Percentiles rank a stretch among this genome's conserved stretches.
These are phyloP conservation scores for Singerocomus inundabilis DNA, from an alignment of 1,284 basidiomycete species.

Conservation along the genomic window DNA sequence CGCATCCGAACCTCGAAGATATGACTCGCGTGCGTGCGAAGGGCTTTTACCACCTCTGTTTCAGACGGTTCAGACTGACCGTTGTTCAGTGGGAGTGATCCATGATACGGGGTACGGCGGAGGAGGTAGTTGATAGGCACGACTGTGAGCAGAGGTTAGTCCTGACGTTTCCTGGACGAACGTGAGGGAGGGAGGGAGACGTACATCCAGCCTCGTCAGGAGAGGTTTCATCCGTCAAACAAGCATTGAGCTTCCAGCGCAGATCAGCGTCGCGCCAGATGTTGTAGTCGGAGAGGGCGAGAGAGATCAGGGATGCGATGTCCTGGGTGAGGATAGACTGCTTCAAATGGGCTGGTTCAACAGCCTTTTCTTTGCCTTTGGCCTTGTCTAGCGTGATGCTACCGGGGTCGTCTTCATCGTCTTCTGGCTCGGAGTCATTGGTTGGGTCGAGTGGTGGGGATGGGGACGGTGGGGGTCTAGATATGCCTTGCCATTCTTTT, in stretches of 20 bases:
- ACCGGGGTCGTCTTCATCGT: conserved; percentile 1
- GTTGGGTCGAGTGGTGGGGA: conserved; percentile 3
- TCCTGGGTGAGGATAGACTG: conserved; percentile 39
- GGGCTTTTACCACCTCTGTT: conserved; percentile 49
- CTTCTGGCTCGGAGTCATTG: conserved; percentile 11
- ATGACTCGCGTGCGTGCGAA: conserved; percentile 45
- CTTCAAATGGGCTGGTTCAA: conserved; percentile 9
- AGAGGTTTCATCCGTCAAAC: conserved; percentile 9
- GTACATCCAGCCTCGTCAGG: conserved; percentile 47
- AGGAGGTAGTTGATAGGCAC: conserved; percentile 56
- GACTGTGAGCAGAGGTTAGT: conserved; percentile 38
- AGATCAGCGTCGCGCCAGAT: conserved; percentile 59
- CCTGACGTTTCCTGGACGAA: background rate
- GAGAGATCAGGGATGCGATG: conserved; percentile 45
- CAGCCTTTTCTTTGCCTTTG: conserved; percentile 22
- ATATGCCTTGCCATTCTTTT: conserved; percentile 24
- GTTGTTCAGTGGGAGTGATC: conserved; percentile 11
- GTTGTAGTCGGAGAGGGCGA: conserved; percentile 65
- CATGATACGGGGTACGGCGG: conserved; percentile 37
- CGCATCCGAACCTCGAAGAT: conserved; percentile 61
- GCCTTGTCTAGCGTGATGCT: conserved; percentile 8
- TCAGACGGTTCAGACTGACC: conserved; percentile 42
- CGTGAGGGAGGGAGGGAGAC: conserved; percentile 1
- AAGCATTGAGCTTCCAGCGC: conserved; percentile 44
- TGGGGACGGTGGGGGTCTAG: background rate